These are phyloP conservation scores for Solanum hybrid DNA, from an alignment of 305 asterid genomes.

Conservation along the genomic window DNA sequence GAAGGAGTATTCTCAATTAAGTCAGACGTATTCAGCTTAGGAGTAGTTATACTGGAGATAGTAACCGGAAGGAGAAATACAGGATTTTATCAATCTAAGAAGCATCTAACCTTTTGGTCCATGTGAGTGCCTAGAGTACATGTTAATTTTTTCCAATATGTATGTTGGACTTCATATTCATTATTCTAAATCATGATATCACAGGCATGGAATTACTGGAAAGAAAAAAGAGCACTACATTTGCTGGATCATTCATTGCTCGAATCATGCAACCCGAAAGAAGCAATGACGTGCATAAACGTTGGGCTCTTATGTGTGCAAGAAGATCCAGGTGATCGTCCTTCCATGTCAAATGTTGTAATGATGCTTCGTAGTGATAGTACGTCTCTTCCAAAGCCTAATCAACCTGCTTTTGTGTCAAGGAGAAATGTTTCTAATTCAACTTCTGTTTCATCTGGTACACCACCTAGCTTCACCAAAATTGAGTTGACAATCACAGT, in stretches of 20 bases:
- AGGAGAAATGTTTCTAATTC: background rate
- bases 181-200: background rate
- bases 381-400: background rate
- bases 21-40: conserved; percentile 22
- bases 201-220: conserved; percentile 26
- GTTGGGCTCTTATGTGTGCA: conserved; percentile 24
- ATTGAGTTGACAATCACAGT: background rate
- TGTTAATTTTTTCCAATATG: background rate
- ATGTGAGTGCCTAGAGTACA: conserved; percentile 8
- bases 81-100: conserved; percentile 9
- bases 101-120: conserved; percentile 17
- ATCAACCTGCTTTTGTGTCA: conserved; percentile 4
- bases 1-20: conserved; percentile 19
- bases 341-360: conserved; percentile 16
- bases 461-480: background rate
- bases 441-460: background rate
- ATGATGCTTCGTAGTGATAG: conserved; percentile 7
- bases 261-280: conserved; percentile 1
- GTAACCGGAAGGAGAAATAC: conserved; percentile 19
- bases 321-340: conserved; percentile 27
- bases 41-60: conserved; percentile 23
- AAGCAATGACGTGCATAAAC: conserved; percentile 16
- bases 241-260: conserved; percentile 2
- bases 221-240: conserved; percentile 9
- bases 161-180: background rate